Evolutionary conservation across 306 rosid genomes (phyloP), one percentile per base, ranked within the genome.

Genomic region (Biancaea sappan): DNA sequence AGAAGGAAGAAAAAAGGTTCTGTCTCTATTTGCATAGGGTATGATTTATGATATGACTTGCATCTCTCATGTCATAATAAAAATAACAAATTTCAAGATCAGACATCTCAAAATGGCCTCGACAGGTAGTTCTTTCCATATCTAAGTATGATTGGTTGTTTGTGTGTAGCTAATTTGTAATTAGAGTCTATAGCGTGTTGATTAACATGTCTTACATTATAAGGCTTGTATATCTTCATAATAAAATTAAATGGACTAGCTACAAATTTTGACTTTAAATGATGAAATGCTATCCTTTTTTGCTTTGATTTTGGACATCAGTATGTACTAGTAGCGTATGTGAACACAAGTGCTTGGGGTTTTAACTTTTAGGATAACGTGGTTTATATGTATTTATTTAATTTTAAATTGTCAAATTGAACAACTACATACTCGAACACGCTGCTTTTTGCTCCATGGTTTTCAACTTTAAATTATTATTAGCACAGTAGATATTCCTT

Each of bases 1-100:
- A 4, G 5, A 26, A 18, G 24, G 5, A 62, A 8, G 18, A 56
- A 59, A 38, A 22, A 59, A 38, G 43, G 75, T 72, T 62, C n/a
- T 76, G 19, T 24, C 50, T 64, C 22, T 56, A 48, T 71, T 76
- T 76, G 64, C 70, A 24, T 74, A 59, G 58, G n/a, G 21, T 34
- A 25, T 46, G 59, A 47, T 40, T 64, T 54, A 52, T 72, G 72
- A 32, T 60, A 31, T 46, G 53, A 75, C 26, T 65, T 57, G 41
- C 47, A 40, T n/a, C 41, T 70, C 74, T 69, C 60, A 47, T 28
- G 35, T 73, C 50, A 24, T 43, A 50, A 56, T 44, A 19, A 69
- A 9, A 19, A 26, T 52, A 51, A 15, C 10, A 22, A 9, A 80
- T 81, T 57, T 71, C 53, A 64, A 76, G 47, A 44, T 59, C 32